Evolutionary conservation across 2,329 filamentous ascomycete genomes (phyloP), one percentile per base, ranked within the genome.

Genomic region (Rhinocladiella mackenziei): DNA sequence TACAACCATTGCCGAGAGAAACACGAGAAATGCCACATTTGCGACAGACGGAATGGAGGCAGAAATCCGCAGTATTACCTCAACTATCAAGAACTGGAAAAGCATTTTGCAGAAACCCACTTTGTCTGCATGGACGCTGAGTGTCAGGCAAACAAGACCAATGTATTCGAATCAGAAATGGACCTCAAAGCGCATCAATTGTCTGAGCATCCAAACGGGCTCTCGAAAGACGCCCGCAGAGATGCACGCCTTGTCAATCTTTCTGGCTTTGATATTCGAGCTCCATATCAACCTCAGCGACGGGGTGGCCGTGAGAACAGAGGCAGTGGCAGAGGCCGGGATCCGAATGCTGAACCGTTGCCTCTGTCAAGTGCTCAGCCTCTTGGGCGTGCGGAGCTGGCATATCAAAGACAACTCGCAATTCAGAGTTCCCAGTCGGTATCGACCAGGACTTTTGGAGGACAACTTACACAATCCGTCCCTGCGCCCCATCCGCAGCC

Each of bases 71-170:
- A 95, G 60, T 98, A 98, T 63, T 98, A 87, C 62, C 73, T 85
- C 48, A 81, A 98, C 68, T 97, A 96, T 66, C 78, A 89, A 54
- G 79, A 85, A 1, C 72, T 98, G 2, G 89, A 94, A 61, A 71
- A 81, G 26, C 92, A 98, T 65, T 97, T 97, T 62, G 77, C 78
- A 51, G 83, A 83, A 55, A 89, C 92, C 45, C 92, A 98, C 64
- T 95, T 83, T 60, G 70, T 89, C 1, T 98, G 92, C 61, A 65
- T 78, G 5, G 89, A 98, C 58, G 75, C 77, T 41, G 89, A 95
- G 60, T 98, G 92, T 59, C 63, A 92, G 60, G 92, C 97, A 57
- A 95, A 95, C 77, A 97, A 96, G 63, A 96, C 97, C 62, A 85
- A 97, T 20, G 92, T 97, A 1, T 98, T 98, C 57, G 87, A 88